Conservation (phyloP, 805 yeast species). For the Lachancea dasiensis region DNA sequence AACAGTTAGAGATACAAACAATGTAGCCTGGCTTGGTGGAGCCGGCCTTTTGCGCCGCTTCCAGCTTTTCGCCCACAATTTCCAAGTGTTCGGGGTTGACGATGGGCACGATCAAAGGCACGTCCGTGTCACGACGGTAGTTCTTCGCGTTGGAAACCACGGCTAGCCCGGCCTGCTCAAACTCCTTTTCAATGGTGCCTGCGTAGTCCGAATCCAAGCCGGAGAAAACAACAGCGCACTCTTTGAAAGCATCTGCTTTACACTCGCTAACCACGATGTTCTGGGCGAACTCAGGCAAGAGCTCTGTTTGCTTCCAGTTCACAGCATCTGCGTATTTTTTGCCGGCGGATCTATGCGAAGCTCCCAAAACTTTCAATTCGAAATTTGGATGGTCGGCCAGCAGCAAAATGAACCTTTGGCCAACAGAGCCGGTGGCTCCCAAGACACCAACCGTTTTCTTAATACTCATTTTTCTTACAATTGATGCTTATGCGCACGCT, state of each 20-base stretch:
- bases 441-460: constrained; percentile 68
- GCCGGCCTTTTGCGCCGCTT: constrained; percentile 49
- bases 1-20: constrained; percentile 95
- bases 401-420: constrained; percentile 87
- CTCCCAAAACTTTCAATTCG: constrained; percentile 80
- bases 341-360: constrained; percentile 91
- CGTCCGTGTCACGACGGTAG: constrained; percentile 80
- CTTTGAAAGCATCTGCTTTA: constrained; percentile 65
- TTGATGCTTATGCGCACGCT: too few relatives aligned
- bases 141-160: constrained; percentile 95
- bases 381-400: constrained; percentile 86
- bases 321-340: constrained; percentile 78
- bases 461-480: constrained; percentile 24
- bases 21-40: constrained; percentile 69
- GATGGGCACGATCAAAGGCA: constrained; percentile 92
- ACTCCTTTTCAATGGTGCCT: constrained; percentile 83
- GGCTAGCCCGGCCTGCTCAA: constrained; percentile 72
- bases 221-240: constrained; percentile 91
- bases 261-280: constrained; percentile 71
- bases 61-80: constrained; percentile 55
- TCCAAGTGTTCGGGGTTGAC: constrained; percentile 88
- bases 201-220: constrained; percentile 93
- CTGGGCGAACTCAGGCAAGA: constrained; percentile 65
- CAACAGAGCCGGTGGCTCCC: constrained; percentile 98
- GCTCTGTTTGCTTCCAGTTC: constrained; percentile 87